Evolutionary conservation across 208 protist genomes (phyloP).

Genomic region (Leishmania lainsoni): DNA sequence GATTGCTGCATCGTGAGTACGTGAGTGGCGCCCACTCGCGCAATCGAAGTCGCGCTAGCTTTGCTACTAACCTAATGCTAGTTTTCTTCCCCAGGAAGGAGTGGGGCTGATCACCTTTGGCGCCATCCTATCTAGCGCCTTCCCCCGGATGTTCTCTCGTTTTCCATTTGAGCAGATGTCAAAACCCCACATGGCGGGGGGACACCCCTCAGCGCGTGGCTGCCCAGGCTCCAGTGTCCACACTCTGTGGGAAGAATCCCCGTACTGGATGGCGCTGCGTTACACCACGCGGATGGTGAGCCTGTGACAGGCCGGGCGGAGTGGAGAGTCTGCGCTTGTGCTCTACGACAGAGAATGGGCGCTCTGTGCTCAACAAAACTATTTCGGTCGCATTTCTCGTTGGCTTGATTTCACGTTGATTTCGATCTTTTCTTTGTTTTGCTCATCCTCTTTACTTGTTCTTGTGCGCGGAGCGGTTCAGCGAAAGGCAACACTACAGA

Average conservation of each 20-base stretch:
- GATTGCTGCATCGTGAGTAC: constrained; percentile 33
- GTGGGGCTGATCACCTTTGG: neutral
- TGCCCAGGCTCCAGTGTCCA: neutral
- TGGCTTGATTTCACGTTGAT: neutral
- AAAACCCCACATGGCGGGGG: neutral
- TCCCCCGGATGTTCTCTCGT: neutral
- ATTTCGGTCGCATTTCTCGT: neutral
- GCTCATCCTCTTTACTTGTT: neutral
- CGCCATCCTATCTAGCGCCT: neutral
- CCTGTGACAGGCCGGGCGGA: neutral
- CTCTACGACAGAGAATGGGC: neutral
- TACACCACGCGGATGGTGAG: neutral
- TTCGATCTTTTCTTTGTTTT: neutral
- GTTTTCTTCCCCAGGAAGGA: constrained; percentile 23
- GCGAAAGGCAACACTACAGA: neutral
- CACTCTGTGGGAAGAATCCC: no score
- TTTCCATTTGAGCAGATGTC: neutral
- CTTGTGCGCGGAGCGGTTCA: neutral
- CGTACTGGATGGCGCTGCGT: neutral
- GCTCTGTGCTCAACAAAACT: neutral
- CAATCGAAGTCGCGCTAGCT: constrained; percentile 22
- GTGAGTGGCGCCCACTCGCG: constrained; percentile 27
- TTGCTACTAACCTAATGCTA: constrained; percentile 22
- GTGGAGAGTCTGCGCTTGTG: neutral
- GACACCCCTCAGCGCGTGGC: neutral